phyloP scores from a whole-genome alignment of 2,329 filamentous ascomycete genomes.

The Huntiella omanensis region DNA sequence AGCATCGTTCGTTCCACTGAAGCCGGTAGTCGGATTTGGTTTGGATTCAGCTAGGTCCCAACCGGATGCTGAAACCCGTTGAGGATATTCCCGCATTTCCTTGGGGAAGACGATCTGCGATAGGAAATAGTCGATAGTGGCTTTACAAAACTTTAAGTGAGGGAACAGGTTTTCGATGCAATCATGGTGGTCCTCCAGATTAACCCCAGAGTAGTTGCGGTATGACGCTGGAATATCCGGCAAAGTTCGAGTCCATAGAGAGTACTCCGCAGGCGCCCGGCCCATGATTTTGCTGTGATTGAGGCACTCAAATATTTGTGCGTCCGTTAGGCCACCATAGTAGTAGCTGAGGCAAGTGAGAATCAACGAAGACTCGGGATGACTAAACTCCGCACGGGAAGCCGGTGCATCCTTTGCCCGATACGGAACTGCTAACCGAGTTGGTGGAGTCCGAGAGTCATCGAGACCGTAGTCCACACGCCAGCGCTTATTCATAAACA shows the following conservation, averaged over 20 bases:
- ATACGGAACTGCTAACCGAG: conserved; percentile 37
- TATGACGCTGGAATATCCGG: conserved; percentile 20
- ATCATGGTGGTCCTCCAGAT: conserved; percentile 33
- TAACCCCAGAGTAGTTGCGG: conserved; percentile 30
- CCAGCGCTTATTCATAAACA: conserved; percentile 39
- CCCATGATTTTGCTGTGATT: conserved; percentile 29
- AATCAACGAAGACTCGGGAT: conserved; percentile 37
- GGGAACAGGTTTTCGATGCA: conserved; percentile 33
- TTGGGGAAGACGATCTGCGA: conserved; percentile 37
- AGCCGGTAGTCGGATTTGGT: conserved; percentile 36
- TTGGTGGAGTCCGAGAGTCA: conserved; percentile 20
- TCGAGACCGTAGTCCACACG: conserved; percentile 45
- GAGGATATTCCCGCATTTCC: conserved; percentile 41
- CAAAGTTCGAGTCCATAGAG: conserved; percentile 25
- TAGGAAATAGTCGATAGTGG: conserved; percentile 45
- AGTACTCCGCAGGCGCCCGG: conserved; percentile 31
- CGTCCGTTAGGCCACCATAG: conserved; percentile 32
- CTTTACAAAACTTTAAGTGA: conserved; percentile 30
- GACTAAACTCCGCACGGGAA: conserved; percentile 39
- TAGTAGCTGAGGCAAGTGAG: conserved; percentile 39
- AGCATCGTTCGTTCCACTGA: conserved; percentile 52
- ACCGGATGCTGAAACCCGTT: conserved; percentile 44
- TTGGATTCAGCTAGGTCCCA: conserved; percentile 42
- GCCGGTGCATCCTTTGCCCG: conserved; percentile 39
- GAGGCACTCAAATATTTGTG: conserved; percentile 30